Evolutionary conservation across 495 filamentous ascomycete genomes (phyloP).

Genomic region (Penicillium psychrofluorescens): DNA sequence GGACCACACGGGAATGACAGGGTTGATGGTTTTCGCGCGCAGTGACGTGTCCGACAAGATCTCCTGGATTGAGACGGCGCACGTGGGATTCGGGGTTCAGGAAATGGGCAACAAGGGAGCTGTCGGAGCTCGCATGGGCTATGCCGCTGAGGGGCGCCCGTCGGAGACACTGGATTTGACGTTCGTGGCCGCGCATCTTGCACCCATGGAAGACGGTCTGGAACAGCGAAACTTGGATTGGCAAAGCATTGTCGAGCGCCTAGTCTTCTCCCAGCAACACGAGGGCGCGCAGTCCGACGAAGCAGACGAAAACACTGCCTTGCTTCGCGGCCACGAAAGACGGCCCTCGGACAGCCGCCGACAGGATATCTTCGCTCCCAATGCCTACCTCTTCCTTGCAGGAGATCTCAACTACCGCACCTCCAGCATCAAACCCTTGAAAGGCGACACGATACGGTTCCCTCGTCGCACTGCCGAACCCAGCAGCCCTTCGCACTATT

Average conservation of each 20-base stretch:
- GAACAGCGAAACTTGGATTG: constrained; percentile 75
- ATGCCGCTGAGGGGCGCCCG: constrained; percentile 22
- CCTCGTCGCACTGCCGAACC: constrained; percentile 49
- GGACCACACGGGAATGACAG: constrained; percentile 82
- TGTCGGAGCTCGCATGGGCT: constrained; percentile 66
- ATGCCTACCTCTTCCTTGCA: constrained; percentile 72
- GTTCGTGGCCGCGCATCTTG: constrained; percentile 83
- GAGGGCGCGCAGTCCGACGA: constrained; percentile 5
- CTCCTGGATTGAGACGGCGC: constrained; percentile 56
- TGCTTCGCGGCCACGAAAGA: constrained; percentile 25
- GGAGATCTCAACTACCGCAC: constrained; percentile 97
- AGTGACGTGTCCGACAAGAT: constrained; percentile 50
- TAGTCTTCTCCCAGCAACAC: constrained; percentile 54
- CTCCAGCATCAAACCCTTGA: constrained; percentile 47
- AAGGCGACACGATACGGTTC: constrained; percentile 45
- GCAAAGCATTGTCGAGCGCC: constrained; percentile 66
- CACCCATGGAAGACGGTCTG: constrained; percentile 70
- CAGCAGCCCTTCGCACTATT: constrained; percentile 44
- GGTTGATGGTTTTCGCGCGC: constrained; percentile 68
- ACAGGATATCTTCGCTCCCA: constrained; percentile 61
- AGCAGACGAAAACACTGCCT: constrained; percentile 32
- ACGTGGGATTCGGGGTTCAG: constrained; percentile 71
- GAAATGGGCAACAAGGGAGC: constrained; percentile 96
- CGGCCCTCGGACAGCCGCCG: constrained; percentile 11
- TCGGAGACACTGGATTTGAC: constrained; percentile 56